Base-by-base conservation (phyloP, 768 basidiomycete genomes). In the Pulveroboletus sp. region DNA sequence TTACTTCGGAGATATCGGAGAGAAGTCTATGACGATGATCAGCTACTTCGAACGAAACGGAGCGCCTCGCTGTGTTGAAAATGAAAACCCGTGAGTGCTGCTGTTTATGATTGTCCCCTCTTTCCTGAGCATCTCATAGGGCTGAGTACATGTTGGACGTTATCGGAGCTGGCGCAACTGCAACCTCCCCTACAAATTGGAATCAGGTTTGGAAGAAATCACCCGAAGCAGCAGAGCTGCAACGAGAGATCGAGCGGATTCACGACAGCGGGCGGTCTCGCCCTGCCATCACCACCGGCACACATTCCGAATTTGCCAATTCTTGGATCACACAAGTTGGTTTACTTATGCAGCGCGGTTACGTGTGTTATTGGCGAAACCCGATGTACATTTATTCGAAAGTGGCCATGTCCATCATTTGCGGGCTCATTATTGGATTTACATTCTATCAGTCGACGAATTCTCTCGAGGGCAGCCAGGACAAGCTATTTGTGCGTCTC, bases 131-230 rank as follows among this genome's bases (percentile, higher is more conserved):
- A 13, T 4, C 19, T n/a, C 32, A 9, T 49, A 76, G 74, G 13
- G 75, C 75, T 0, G 75, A 76, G 53, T 75, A 72, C 58, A 73
- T 76, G 59, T 66, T 83, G 27, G 72, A 77, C 36, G 75, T 72
- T 21, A 82, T 82, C 34, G 82, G 80, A 17, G 79, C 82, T 6
- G 82, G 81, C 5, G 74, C 75, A 5, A 75, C 78, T 0, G 72
- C 75, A 5, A 65, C 69, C 10, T 70, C 67, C 6, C 47, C 58
- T 10, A 60, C 62, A 17, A 73, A 84, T 56, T 85, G 82, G 81
- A 64, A 76, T 42, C 61, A 71, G 11, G 50, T 68, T 2, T 84
- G 80, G 81, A 62, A 65, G 34, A 58, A 72, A 23, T 78, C 75
- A 0, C 57, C 64, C 0, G 75, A 82, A 51, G 68, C 71, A 35